phyloP scores from a whole-genome alignment of 1,284 basidiomycete genomes.

The Ceratobasidium sp. region DNA sequence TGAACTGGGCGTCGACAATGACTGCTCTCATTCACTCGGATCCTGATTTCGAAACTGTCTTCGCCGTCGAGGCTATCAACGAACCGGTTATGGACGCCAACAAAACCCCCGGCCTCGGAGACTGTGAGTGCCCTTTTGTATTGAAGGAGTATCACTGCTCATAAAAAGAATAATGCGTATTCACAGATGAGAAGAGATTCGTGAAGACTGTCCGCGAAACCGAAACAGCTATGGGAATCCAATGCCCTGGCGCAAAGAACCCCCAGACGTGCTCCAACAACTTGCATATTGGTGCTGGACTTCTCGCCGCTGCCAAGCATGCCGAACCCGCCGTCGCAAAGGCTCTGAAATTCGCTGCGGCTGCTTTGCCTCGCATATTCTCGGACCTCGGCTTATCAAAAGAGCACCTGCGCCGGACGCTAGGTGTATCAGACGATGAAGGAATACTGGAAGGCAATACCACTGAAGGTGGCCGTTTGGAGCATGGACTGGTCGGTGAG shows the following conservation, averaged over 20 bases:
- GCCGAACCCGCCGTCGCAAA: slow-evolving; percentile 56
- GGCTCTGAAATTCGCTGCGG: slow-evolving; percentile 42
- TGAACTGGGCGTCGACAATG: slow-evolving; percentile 82
- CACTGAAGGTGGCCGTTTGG: slow-evolving; percentile 3
- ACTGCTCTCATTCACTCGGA: slow-evolving; percentile 75
- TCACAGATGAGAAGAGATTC: slow-evolving; percentile 73
- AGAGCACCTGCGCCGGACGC: neutral
- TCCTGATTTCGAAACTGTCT: slow-evolving; percentile 70
- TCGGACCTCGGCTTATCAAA: neutral
- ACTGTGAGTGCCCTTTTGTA: slow-evolving; percentile 59
- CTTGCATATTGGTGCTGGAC: neutral
- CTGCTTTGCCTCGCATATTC: neutral
- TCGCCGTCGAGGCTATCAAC: slow-evolving; percentile 77
- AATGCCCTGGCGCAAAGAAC: slow-evolving; percentile 36
- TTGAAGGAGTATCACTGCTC: too few species aligned
- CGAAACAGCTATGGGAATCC: slow-evolving; percentile 69
- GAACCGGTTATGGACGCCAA: slow-evolving; percentile 76
- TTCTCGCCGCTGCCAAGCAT: slow-evolving; percentile 8
- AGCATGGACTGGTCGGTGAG: neutral
- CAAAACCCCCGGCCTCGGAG: slow-evolving; percentile 72
- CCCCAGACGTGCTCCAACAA: slow-evolving; percentile 57
- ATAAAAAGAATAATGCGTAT: neutral
- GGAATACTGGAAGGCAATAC: neutral
- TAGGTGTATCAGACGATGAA: neutral
- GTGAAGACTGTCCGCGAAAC: slow-evolving; percentile 73